Evolutionary conservation across 2,329 filamentous ascomycete species (phyloP).

Genomic region (Cladosporium velox): DNA sequence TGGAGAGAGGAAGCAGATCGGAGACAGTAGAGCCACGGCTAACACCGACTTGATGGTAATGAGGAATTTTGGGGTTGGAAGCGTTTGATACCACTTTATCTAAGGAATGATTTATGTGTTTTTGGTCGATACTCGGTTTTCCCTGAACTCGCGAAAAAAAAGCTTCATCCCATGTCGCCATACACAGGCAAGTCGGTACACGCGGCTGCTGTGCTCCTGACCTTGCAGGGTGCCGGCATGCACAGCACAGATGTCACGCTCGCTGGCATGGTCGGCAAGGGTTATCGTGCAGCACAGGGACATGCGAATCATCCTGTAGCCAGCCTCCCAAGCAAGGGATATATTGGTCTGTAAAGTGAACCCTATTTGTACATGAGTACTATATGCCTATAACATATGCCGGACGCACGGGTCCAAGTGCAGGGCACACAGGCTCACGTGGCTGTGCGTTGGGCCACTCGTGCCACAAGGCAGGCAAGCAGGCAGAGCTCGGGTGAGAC

Average conservation of each 20-base stretch:
- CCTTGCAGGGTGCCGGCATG: neutral
- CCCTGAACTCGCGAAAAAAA: neutral
- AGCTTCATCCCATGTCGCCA: neutral
- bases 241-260: neutral
- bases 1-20: conserved; percentile 38
- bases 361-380: neutral
- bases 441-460: conserved; percentile 6
- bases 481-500: conserved; percentile 4
- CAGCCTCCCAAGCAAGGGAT: neutral
- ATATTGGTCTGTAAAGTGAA: neutral
- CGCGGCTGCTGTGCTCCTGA: neutral
- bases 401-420: conserved; percentile 3
- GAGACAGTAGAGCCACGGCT: neutral
- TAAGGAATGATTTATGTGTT: neutral
- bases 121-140: neutral
- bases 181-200: neutral
- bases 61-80: neutral
- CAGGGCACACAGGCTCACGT: conserved; percentile 12
- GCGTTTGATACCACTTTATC: conserved; percentile 17
- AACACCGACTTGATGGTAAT: neutral
- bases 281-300: neutral
- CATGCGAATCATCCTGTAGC: neutral
- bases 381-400: conserved; percentile 5
- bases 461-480: conserved; percentile 6
- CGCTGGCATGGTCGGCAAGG: neutral